Evolutionary conservation across 805 yeast genomes (phyloP), one percentile per base, ranked within the genome.

Genomic region (Pichia manshurica): DNA sequence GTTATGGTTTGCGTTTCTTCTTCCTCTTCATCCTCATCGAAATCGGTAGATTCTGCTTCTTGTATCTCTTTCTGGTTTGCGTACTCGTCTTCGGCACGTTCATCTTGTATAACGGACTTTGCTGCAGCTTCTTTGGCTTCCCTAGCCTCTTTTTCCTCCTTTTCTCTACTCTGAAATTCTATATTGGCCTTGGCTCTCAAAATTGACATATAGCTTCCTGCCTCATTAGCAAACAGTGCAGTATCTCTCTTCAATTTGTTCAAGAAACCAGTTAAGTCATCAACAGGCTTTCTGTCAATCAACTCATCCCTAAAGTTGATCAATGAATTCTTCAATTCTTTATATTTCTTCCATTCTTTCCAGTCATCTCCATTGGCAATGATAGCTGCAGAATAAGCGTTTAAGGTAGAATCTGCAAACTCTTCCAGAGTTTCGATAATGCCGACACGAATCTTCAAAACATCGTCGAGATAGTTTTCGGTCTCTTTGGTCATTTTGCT

Each of bases 381-480:
- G 58, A 84, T 72, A 49, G 78, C 74, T 45, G 76, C 75, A 7
- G 84, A 75, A 66, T 82, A 84, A 54, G 83, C 87, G 54, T 68
- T 73, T 46, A 84, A 72, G 25, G 85, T 72, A 6, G 79, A 75
- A 46, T 84, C 89, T 5, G 83, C 81, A 70, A 84, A 85, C 51
- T 84, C 84, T 61, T 84, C 90, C 59, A 81, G 74, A 0, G 82
- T 73, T 53, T 85, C 90, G 45, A 84, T 71, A 33, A 82, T 73
- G 19, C 67, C 61, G 19, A 66, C 60, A 57, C 77, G 72, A 31
- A 70, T 40, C 5, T 47, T 46, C 12, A 57, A 48, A 19, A 67
- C 50, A 22, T 56, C 64, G 3, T 63, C 56, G 37, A 73, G 67
- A 21, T 70, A 64, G 4, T 56, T 56, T 20, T 61, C 53, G 37